These are phyloP conservation scores for Wickerhamiella azymoides DNA, from an alignment of 805 yeast species.

Conservation along the genomic window DNA sequence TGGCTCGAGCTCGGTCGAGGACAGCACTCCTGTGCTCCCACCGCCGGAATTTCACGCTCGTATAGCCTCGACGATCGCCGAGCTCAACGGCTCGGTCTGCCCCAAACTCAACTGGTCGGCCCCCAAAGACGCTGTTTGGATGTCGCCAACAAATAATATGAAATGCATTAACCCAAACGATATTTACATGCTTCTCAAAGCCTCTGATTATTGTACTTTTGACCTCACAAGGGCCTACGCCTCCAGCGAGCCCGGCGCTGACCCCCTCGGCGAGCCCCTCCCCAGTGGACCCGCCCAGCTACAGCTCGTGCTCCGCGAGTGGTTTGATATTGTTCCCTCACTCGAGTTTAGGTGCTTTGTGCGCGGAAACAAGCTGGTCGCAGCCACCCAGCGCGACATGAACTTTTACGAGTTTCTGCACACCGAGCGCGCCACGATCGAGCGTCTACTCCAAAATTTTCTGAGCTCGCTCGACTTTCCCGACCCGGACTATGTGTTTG, in stretches of 20 bases:
- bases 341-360: conserved; percentile 85
- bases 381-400: conserved; percentile 73
- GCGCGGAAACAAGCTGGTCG: conserved; percentile 46
- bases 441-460: conserved; percentile 39
- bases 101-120: conserved; percentile 97
- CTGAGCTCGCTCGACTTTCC: conserved; percentile 35
- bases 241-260: conserved; percentile 15
- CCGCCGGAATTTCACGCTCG: conserved; percentile 38
- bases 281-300: conserved; percentile 12
- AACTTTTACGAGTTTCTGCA: conserved; percentile 64
- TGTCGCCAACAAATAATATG: conserved; percentile 60
- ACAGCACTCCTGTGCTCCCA: conserved; percentile 28
- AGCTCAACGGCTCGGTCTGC: conserved; percentile 44
- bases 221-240: conserved; percentile 67
- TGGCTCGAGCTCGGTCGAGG: too few relatives aligned
- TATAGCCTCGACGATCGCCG: conserved; percentile 34
- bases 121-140: conserved; percentile 93
- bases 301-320: conserved; percentile 55
- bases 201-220: conserved; percentile 78
- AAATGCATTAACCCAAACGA: conserved; percentile 61
- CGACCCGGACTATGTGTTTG: conserved; percentile 51
- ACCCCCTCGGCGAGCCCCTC: too few relatives aligned
- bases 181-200: conserved; percentile 63
- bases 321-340: conserved; percentile 78
- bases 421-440: conserved; percentile 36